These are phyloP conservation scores for Gardenia jasminoides DNA, from an alignment of 257 asterid genomes.

Conservation along the genomic window DNA sequence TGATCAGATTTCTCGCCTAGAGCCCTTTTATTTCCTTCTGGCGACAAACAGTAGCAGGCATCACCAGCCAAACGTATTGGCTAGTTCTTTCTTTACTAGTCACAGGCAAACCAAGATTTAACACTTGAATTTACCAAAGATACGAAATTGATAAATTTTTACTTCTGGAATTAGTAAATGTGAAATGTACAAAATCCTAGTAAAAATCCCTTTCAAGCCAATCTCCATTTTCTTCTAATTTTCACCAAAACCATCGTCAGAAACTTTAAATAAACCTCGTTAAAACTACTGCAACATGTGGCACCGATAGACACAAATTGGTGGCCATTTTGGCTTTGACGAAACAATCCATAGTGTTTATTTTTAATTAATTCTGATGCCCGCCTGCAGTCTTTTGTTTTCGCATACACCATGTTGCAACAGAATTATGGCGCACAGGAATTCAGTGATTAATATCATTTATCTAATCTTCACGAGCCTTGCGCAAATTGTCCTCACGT, in stretches of 20 bases:
- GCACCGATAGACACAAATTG: not conserved
- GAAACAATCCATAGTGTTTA: not conserved
- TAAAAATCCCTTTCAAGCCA: too few species aligned
- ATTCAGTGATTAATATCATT: not conserved
- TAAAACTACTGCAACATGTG: not conserved
- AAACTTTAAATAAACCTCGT: not conserved
- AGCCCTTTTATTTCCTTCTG: too few species aligned
- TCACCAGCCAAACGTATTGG: too few species aligned
- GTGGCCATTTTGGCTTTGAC: not conserved
- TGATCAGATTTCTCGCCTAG: too few species aligned
- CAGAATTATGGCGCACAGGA: not conserved
- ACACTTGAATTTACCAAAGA: too few species aligned
- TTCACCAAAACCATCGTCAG: not conserved
- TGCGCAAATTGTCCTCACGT: slow-evolving; percentile 1
- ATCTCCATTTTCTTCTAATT: not conserved
- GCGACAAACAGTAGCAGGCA: too few species aligned
- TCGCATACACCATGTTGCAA: not conserved
- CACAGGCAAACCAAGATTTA: too few species aligned
- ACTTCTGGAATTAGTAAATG: not conserved
- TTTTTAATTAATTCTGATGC: not conserved
- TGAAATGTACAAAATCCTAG: not conserved
- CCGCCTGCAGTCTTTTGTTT: not conserved
- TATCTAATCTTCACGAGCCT: slow-evolving; percentile 1
- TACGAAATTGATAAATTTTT: not conserved
- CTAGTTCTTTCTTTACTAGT: too few species aligned